Base-by-base conservation (phyloP, 176 grass and related monocot genomes). In the Avena atlantica region DNA sequence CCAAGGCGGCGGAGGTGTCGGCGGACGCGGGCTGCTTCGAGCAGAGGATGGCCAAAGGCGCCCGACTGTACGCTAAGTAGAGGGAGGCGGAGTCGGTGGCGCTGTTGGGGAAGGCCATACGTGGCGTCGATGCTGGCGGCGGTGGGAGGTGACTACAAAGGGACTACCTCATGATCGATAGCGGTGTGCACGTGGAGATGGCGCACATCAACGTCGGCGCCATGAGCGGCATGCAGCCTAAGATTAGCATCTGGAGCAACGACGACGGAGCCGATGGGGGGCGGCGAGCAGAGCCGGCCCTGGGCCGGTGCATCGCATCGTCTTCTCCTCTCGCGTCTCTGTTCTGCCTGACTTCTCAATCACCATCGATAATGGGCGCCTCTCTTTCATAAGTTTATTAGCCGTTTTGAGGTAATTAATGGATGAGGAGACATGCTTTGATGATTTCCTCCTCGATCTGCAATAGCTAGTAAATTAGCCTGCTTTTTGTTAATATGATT, bases 31-130 rank as follows among this genome's bases (percentile, higher is more conserved):
- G 86, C 59, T 97, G 2, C 13, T 97, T 80, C 78, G 86, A 94
- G 86, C 37, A 92, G 70, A 82, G 88, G 72, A 90, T 91, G 88
- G 92, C 90, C 5, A 92, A 94, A 88, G 92, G 92, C 21, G 90
- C 94, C 19, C 86, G 78, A 50, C 90, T 90, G 1, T 89, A 97
- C 14, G 62, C 90, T 0, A 90, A 89, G 71, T 83, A 73, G 70
- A 20, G 48, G 42, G 42, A 48, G 42, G 70, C 42, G 2, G 70
- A 48, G 42, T 48, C 20, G 11, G 19, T 73, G 11, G 70, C 20
- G 44, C 12, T 73, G 42, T 4, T 37, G 3, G 20, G 48, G 42
- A 48, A 73, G 71, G 71, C 71, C 44, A 74, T 74, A 74, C 44
- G 44, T 25, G 42, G 70, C 42, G 70, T 74, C 70, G n/a, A 74